A percentile compares a stretch with the other conserved stretches of the same genome.
Conservation (phyloP, 2,329 filamentous ascomycete species). For the Lomentospora prolificans region DNA sequence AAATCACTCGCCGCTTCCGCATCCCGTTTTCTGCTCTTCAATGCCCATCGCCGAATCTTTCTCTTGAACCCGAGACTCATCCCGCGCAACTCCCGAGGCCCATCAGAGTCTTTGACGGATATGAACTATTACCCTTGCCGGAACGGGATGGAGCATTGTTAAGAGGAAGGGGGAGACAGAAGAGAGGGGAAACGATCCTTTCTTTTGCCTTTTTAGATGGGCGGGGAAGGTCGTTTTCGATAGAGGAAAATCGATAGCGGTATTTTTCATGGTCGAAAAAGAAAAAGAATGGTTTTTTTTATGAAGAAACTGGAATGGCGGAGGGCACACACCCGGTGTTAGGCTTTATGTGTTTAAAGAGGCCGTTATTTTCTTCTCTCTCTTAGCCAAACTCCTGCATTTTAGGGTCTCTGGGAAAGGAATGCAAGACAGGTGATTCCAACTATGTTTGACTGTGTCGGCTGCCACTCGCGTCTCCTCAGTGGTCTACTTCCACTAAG, state of each 20-base stretch:
- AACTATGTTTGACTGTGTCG: background rate
- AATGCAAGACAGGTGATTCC: constrained; percentile 23
- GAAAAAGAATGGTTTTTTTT: background rate
- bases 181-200: background rate
- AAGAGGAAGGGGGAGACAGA: background rate
- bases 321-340: background rate
- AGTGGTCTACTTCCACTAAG: background rate
- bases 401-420: constrained; percentile 38
- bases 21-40: background rate
- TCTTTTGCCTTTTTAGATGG: background rate
- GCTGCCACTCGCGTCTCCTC: background rate
- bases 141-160: background rate
- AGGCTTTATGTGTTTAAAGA: constrained; percentile 1
- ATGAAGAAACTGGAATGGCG: background rate
- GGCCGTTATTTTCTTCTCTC: background rate
- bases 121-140: background rate
- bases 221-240: background rate
- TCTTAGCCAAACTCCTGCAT: background rate
- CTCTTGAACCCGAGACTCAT: background rate
- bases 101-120: background rate
- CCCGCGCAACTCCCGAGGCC: background rate
- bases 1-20: constrained; percentile 32
- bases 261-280: background rate
- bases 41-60: constrained; percentile 8
- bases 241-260: constrained; percentile 1